Evolutionary conservation across 2,329 filamentous ascomycete species (phyloP), one percentile per base, ranked within the genome.

Genomic region (Pseudocercospora macadamiae): DNA sequence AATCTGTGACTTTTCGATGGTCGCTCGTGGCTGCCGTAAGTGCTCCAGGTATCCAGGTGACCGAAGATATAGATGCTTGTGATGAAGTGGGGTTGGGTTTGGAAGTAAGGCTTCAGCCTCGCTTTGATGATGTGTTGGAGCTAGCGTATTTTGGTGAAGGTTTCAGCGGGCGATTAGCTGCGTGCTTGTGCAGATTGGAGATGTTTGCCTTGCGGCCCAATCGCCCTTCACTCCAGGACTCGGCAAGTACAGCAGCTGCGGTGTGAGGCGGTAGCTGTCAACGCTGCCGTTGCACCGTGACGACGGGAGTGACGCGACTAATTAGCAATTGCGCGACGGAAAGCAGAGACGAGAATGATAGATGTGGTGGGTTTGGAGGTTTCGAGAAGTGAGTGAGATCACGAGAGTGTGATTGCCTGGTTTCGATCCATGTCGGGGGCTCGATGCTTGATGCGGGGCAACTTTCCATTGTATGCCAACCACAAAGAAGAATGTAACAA

Each of bases 171-270:
- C 12, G 19, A 18, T 37, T 18, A 37, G n/a, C 34, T 5, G 34
- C 14, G 34, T 19, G 39, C 39, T 44, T 19, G 39, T 44, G 39
- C 39, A 32, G 51, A 14, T 4, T n/a, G 39, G 30, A 9, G 21
- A 36, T 55, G 53, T 58, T 58, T 58, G 56, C 51, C 48, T 32
- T 54, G 56, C 49, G 30, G 56, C 56, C 56, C 56, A 51, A 54
- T 25, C 36, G 32, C 28, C 12, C 6, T 12, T 32, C 28, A 32
- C 6, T 12, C 28, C 28, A 12, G 12, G 28, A 32, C 28, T 32
- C 12, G 28, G 28, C 28, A 32, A 32, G 28, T 12, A 32, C 28
- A 32, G 28, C 28, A 32, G 28, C 28, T 32, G 28, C 12, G 28
- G 28, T 32, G 28, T 32, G 6, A 6, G 6, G 6, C 6, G 6